A percentile compares a stretch with the other conserved stretches of the same genome.
phyloP scores from a whole-genome alignment of 768 basidiomycete species.

The Serendipita sp. region DNA sequence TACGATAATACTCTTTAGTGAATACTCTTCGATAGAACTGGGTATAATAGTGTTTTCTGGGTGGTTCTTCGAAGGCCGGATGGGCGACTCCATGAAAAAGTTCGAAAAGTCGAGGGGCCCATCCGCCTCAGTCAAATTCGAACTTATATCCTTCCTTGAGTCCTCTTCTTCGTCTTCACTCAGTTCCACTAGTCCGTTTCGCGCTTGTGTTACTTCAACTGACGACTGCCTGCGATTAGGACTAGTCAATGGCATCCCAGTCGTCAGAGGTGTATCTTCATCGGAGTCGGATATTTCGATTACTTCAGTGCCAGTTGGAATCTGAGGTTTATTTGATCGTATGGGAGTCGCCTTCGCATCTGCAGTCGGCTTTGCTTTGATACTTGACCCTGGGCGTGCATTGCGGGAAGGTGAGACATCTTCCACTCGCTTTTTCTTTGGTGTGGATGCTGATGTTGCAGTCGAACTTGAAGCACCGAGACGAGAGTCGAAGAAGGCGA shows the following conservation, averaged over 20 bases:
- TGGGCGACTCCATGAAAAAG: background rate
- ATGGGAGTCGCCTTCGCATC: background rate
- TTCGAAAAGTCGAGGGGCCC: background rate
- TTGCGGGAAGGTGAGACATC: no score
- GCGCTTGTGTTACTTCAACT: background rate
- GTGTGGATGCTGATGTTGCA: no score
- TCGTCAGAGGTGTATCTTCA: background rate
- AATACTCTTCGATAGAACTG: background rate
- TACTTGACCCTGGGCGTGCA: background rate
- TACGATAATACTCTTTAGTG: background rate
- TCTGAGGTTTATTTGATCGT: background rate
- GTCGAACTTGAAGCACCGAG: background rate
- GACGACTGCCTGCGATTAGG: no score
- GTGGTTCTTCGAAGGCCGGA: background rate
- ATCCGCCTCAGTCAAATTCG: background rate
- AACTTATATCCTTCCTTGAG: background rate
- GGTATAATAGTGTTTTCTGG: background rate
- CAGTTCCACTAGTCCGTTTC: background rate
- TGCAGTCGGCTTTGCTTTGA: background rate
- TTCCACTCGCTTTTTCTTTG: background rate
- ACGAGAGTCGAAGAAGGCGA: background rate
- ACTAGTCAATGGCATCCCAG: background rate
- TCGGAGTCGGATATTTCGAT: conserved; percentile 1
- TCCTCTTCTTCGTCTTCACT: background rate
- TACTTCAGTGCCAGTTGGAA: background rate